Conservation (phyloP, 2,329 filamentous ascomycete genomes). For the Xylaria sp. region DNA sequence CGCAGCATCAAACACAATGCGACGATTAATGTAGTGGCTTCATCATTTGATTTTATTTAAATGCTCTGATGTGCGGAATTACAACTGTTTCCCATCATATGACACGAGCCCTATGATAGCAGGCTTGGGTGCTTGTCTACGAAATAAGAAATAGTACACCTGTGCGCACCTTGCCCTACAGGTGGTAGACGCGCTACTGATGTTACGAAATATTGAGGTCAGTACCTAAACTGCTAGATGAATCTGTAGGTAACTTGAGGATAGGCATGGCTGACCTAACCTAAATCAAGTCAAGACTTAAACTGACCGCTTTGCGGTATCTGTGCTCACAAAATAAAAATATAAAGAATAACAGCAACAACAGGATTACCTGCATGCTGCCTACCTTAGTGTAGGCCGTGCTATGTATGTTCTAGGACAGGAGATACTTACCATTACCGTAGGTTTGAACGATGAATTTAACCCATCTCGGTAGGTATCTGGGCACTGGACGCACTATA, state of each 20-base stretch:
- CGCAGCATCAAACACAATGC: background rate
- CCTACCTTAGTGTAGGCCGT: conserved; percentile 2
- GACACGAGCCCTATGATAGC: background rate
- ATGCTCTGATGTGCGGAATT: background rate
- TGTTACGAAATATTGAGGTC: background rate
- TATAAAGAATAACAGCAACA: background rate
- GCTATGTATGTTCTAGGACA: conserved; percentile 6
- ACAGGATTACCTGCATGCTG: conserved; percentile 25
- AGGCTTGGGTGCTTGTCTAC: background rate
- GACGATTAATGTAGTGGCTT: background rate
- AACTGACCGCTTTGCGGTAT: conserved; percentile 30
- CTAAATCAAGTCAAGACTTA: conserved; percentile 31
- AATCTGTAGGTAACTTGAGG: background rate
- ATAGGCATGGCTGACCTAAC: conserved; percentile 15
- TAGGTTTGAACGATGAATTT: conserved; percentile 6
- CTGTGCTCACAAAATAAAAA: conserved; percentile 10
- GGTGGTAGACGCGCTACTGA: conserved; percentile 33
- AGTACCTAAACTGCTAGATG: conserved; percentile 1
- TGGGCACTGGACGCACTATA: background rate
- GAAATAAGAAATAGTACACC: background rate
- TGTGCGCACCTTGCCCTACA: background rate
- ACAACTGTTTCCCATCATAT: background rate
- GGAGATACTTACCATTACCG: conserved; percentile 6
- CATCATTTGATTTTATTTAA: background rate
- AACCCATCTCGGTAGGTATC: conserved; percentile 12